Percentiles rank a stretch among this genome's conserved stretches.
Evolutionary conservation across 305 asterid species (phyloP).

Genomic region (Fraxinus greggii): DNA sequence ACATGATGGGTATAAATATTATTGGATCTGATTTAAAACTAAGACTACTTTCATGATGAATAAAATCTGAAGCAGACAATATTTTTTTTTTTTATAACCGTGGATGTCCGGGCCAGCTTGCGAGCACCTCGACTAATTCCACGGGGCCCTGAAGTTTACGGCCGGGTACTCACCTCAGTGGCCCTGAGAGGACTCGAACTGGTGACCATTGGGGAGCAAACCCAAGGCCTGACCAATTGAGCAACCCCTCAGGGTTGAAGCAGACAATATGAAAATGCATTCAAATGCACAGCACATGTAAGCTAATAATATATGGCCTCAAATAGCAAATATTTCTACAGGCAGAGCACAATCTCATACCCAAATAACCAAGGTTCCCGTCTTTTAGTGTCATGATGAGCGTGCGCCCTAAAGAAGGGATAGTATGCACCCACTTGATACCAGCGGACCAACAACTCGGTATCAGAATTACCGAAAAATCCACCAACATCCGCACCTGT

Average conservation of each 20-base stretch:
- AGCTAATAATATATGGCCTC: conserved; percentile 4
- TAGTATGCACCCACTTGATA: conserved; percentile 96
- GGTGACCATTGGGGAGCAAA: too few relatives aligned
- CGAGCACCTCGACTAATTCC: too few relatives aligned
- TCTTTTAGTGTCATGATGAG: conserved; percentile 97
- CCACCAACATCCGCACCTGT: conserved; percentile 99
- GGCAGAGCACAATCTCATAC: conserved; percentile 47
- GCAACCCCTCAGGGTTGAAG: too few relatives aligned
- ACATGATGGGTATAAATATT: not conserved
- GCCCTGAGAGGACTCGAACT: too few relatives aligned
- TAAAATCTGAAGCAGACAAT: not conserved
- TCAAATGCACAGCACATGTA: not conserved
- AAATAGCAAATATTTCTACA: conserved; percentile 7
- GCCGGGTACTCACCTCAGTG: too few relatives aligned
- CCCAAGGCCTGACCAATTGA: too few relatives aligned
- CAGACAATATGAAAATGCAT: not conserved
- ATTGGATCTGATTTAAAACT: not conserved
- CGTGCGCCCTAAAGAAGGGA: conserved; percentile 97
- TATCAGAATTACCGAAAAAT: conserved; percentile 91
- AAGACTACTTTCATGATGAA: not conserved
- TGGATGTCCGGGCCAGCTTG: too few relatives aligned
- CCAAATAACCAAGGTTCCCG: conserved; percentile 98
- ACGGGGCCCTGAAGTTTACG: too few relatives aligned
- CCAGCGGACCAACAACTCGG: conserved; percentile 92
- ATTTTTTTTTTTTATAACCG: too few relatives aligned